phyloP scores from a whole-genome alignment of 208 protist genomes.

The Leishmania arabica region DNA sequence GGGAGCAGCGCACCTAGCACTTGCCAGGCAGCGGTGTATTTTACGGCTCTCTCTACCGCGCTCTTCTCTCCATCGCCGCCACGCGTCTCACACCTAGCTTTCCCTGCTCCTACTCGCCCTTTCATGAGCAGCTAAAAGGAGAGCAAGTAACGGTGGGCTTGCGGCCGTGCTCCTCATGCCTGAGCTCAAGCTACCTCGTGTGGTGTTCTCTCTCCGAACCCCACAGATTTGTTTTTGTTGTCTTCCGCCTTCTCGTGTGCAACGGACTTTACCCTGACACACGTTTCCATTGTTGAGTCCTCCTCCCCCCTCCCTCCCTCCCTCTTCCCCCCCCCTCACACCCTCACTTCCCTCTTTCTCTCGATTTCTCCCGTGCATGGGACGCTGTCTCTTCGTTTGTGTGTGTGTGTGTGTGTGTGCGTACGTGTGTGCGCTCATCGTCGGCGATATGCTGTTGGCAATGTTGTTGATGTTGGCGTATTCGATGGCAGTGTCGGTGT shows the following conservation, averaged over 20 bases:
- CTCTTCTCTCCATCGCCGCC: not conserved
- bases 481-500: no score
- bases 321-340: not conserved
- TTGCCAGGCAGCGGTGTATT: not conserved
- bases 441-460: no score
- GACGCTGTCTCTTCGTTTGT: not conserved
- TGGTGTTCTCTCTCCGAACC: not conserved
- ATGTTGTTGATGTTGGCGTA: no score
- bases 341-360: not conserved
- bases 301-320: not conserved
- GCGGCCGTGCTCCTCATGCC: not conserved
- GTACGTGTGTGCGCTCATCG: no score
- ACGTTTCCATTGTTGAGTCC: no score
- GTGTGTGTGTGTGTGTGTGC: not conserved
- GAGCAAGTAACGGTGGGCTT: not conserved
- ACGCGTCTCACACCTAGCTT: slow-evolving; percentile 3
- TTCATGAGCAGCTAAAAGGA: not conserved
- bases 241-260: not conserved
- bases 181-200: not conserved
- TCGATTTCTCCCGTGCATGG: not conserved
- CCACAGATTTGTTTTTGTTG: not conserved
- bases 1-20: not conserved
- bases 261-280: no score
- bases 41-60: not conserved
- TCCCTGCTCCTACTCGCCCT: not conserved